These are phyloP conservation scores for Eudorina sp. DNA, from an alignment of 139 green algal genomes.

Conservation along the genomic window DNA sequence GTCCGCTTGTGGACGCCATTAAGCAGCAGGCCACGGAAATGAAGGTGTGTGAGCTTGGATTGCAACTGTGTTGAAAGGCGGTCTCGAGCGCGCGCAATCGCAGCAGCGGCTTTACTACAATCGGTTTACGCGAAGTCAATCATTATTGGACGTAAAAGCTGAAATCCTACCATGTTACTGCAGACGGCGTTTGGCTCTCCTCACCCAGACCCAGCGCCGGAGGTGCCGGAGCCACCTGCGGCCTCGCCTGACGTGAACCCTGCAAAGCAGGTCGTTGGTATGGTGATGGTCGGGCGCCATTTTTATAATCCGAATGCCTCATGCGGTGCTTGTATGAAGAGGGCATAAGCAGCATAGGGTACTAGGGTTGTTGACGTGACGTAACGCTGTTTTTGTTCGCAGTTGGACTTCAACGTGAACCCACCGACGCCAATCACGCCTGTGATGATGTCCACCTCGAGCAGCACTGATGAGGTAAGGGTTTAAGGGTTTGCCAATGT, in stretches of 20 bases:
- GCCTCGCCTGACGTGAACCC: constrained; percentile 25
- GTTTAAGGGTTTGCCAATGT: no score
- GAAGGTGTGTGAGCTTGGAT: constrained; percentile 10
- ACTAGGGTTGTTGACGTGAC: background rate
- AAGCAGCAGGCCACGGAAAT: constrained; percentile 27
- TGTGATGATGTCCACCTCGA: background rate
- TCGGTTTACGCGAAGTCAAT: no score
- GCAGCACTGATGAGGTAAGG: no score
- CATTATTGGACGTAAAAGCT: no score
- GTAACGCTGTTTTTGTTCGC: background rate
- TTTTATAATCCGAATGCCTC: no score
- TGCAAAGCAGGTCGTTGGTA: constrained; percentile 34
- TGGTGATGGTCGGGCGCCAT: no score
- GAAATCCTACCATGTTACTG: no score
- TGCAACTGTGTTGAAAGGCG: no score
- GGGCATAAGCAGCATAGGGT: no score
- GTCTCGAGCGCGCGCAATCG: no score
- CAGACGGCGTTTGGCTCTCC: constrained; percentile 45
- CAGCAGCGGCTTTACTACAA: no score
- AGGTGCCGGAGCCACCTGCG: background rate
- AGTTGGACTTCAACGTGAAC: constrained; percentile 32
- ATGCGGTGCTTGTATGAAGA: no score
- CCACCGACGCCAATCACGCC: constrained; percentile 3
- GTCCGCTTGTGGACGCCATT: background rate
- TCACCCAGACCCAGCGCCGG: background rate